Conservation (phyloP, 2,329 filamentous ascomycete genomes). For the Pyrenochaeta sp. region DNA sequence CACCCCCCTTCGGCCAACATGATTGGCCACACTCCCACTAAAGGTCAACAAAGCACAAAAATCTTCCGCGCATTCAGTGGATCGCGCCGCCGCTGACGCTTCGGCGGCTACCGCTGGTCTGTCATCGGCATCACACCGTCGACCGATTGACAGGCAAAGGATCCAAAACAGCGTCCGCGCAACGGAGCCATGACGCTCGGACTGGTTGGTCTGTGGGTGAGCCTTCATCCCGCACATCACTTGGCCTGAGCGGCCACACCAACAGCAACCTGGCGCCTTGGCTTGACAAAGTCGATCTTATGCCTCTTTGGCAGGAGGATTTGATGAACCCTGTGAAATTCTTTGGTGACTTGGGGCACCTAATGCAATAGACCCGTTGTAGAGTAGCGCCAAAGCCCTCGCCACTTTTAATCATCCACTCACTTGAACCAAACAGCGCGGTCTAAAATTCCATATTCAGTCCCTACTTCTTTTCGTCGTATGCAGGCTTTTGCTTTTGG, state of each 20-base stretch:
- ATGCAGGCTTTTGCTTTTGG: constrained; percentile 42
- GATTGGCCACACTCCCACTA: too few species aligned
- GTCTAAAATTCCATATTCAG: constrained; percentile 41
- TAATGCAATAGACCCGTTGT: constrained; percentile 34
- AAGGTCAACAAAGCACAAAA: constrained; percentile 7
- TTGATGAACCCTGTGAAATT: constrained; percentile 40
- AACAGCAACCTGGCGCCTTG: constrained; percentile 32
- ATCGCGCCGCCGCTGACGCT: constrained; percentile 33
- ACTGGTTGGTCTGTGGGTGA: constrained; percentile 21
- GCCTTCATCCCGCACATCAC: constrained; percentile 50
- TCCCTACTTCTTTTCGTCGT: constrained; percentile 42
- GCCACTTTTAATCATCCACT: constrained; percentile 51
- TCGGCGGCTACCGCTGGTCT: constrained; percentile 36
- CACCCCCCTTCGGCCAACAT: too few species aligned
- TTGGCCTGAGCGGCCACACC: constrained; percentile 46
- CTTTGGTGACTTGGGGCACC: constrained; percentile 39
- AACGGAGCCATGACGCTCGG: constrained; percentile 32
- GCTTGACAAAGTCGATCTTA: constrained; percentile 24
- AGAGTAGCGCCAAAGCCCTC: constrained; percentile 45
- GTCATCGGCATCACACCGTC: constrained; percentile 27
- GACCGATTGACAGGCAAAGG: constrained; percentile 28
- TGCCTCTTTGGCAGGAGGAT: constrained; percentile 25
- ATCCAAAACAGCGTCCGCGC: constrained; percentile 26
- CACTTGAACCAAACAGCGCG: constrained; percentile 44
- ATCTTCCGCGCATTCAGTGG: constrained; percentile 19